Percentiles rank a stretch among this genome's conserved stretches.
phyloP scores from a whole-genome alignment of 176 grass and related monocot genomes.

The Eragrostis curvula region DNA sequence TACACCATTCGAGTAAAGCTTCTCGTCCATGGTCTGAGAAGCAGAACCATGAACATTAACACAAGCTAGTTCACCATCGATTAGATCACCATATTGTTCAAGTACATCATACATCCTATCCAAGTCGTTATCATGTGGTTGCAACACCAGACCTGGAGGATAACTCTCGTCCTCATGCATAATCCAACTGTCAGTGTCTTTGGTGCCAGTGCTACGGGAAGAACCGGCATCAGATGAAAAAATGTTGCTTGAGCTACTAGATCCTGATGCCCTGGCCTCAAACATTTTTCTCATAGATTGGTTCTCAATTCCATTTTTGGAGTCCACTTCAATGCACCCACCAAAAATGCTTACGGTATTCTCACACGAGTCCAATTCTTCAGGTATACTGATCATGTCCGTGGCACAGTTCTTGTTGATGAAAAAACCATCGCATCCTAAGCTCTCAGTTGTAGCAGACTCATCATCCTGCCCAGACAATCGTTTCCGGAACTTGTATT shows the following conservation, averaged over 20 bases:
- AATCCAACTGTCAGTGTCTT: conserved; percentile 40
- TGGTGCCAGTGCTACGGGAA: conserved; percentile 43
- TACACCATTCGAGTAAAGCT: conserved; percentile 56
- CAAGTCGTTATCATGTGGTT: conserved; percentile 28
- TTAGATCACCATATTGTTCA: conserved; percentile 40
- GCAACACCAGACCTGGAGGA: conserved; percentile 33
- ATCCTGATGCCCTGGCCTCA: conserved; percentile 40
- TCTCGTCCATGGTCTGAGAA: conserved; percentile 41
- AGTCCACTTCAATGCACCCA: conserved; percentile 57
- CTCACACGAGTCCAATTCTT: conserved; percentile 52
- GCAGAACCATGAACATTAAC: conserved; percentile 37
- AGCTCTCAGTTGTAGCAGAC: conserved; percentile 45
- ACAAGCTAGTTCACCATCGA: conserved; percentile 38
- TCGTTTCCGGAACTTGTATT: conserved; percentile 61
- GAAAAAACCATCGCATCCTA: conserved; percentile 38
- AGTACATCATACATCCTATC: conserved; percentile 42
- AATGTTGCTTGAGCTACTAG: conserved; percentile 58
- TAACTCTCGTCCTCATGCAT: conserved; percentile 30
- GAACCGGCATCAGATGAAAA: conserved; percentile 47
- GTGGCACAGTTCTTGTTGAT: conserved; percentile 27
- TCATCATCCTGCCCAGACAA: conserved; percentile 35
- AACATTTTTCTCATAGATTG: conserved; percentile 37
- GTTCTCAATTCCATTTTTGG: conserved; percentile 42
- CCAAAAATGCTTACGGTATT: conserved; percentile 52
- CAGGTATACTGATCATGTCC: conserved; percentile 37